Evolutionary conservation across 2,329 filamentous ascomycete species (phyloP).

Genomic region (Plenodomus tracheiphilus): DNA sequence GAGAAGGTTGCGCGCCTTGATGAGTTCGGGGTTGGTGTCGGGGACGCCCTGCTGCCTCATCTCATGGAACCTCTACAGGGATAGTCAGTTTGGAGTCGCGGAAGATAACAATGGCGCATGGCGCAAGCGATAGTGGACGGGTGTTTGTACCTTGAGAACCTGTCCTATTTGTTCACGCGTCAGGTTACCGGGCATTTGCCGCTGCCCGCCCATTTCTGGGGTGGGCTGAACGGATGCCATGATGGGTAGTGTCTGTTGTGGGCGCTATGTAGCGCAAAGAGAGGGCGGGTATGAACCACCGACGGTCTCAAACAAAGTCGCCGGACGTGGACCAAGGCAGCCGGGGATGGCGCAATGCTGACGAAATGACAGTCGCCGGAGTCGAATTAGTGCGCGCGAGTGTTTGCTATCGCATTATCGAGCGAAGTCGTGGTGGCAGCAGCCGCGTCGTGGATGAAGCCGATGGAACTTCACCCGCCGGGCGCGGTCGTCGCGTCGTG

Average conservation of each 20-base stretch:
- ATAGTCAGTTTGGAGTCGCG: conserved; percentile 37
- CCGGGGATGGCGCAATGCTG: conserved; percentile 22
- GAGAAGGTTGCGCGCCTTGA: conserved; percentile 79
- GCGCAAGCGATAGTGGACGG: conserved; percentile 4
- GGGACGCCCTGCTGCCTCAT: conserved; percentile 87
- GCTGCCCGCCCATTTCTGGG: conserved; percentile 67
- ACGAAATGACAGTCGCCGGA: conserved; percentile 31
- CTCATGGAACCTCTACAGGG: conserved; percentile 75
- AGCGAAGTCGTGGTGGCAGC: conserved; percentile 31
- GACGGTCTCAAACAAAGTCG: conserved; percentile 22
- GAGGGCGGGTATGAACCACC: conserved; percentile 10
- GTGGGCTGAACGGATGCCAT: conserved; percentile 83
- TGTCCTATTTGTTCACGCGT: conserved; percentile 80
- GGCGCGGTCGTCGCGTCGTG: conserved; percentile 36
- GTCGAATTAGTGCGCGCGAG: conserved; percentile 25
- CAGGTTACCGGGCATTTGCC: conserved; percentile 66
- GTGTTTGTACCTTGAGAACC: conserved; percentile 63
- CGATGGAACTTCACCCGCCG: conserved; percentile 36
- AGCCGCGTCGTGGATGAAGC: conserved; percentile 29
- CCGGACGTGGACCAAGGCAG: conserved; percentile 16
- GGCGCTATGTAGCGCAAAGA: conserved; percentile 20
- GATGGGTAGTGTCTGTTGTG: conserved; percentile 13
- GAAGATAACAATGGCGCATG: conserved; percentile 2
- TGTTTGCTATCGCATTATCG: conserved; percentile 43
- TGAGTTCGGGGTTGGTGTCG: conserved; percentile 80